phyloP scores from a whole-genome alignment of 345 rosid genomes.

The Pseudoturritis turrita region DNA sequence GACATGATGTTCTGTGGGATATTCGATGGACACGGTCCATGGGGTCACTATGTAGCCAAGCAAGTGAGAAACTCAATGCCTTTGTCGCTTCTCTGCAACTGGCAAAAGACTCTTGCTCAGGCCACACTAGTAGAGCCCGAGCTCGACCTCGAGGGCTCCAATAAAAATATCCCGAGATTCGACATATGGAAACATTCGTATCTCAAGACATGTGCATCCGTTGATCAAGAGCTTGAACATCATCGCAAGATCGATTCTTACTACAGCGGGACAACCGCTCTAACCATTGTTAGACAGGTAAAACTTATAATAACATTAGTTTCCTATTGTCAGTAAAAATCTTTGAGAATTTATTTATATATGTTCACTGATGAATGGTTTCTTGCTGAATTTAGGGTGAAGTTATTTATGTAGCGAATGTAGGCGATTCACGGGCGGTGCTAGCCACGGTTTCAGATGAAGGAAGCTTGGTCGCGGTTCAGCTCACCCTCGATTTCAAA shows the following conservation, averaged over 20 bases:
- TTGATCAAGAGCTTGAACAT: constrained; percentile 76
- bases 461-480: constrained; percentile 67
- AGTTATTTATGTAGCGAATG: constrained; percentile 57
- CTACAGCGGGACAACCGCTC: constrained; percentile 86
- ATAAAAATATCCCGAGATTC: constrained; percentile 46
- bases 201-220: constrained; percentile 68
- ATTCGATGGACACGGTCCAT: constrained; percentile 95
- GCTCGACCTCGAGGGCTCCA: constrained; percentile 23
- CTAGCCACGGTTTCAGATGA: constrained; percentile 75
- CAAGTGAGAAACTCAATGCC: constrained; percentile 82
- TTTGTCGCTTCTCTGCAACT: constrained; percentile 56
- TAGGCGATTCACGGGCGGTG: constrained; percentile 96
- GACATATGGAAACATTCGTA: constrained; percentile 80
- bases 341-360: neutral
- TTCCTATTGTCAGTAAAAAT: neutral
- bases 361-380: constrained; percentile 9
- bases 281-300: constrained; percentile 86
- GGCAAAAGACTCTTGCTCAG: constrained; percentile 81
- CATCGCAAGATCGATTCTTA: constrained; percentile 68
- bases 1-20: constrained; percentile 93
- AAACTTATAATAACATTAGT: neutral
- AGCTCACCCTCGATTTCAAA: constrained; percentile 88
- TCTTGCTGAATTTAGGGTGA: constrained; percentile 55
- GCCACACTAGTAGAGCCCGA: constrained; percentile 46
- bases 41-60: constrained; percentile 95